Base-by-base conservation (phyloP, 1,139 yeast species). In the Lodderomyces margitis region DNA sequence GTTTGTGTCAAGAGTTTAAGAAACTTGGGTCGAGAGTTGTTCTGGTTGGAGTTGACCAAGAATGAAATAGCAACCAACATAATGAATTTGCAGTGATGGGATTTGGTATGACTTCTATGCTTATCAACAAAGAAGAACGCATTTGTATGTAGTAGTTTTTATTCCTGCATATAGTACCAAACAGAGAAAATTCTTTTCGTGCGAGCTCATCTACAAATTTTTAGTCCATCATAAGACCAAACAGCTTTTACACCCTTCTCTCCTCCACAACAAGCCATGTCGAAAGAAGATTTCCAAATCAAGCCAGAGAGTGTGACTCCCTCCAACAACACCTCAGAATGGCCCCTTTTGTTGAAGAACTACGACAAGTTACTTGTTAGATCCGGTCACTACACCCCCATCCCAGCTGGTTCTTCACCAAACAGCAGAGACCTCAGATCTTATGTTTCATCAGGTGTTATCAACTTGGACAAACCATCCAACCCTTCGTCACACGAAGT, bases 401-500 rank as follows among this genome's bases (percentile, higher is more conserved):
- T 91, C 54, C 97, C 97, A 57, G 78, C 92, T 39, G 98, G 98
- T 49, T 80, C 94, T 62, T 81, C 96, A 46, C 98, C 98, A 46
- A 77, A 87, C 61, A 89, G 89, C 70, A 84, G 98, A 74, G 97
- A 91, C 66, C 71, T 92, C 57, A 87, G 87, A 69, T 78, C 88
- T 34, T 92, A 92, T 67, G 75, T 92, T 56, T 82, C 94, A 39
- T 83, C 96, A 11, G 98, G 98, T 75, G 96, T 92, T 44, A 91
- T 92, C 63, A 92, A 92, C 74, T 78, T 92, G 59, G 98, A 92
- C 72, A 92, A 92, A 70, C 98, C 98, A 55, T 86, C 96, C 28
- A 92, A 92, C 68, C 98, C 98, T 54, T 87, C 96, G 41, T 87
- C 96, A 43, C 98, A 91, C 72, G 98, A 92, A 73, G 98, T 92